These are phyloP conservation scores for Chlorella sp. DNA, from an alignment of 139 green algal species.

Conservation along the genomic window DNA sequence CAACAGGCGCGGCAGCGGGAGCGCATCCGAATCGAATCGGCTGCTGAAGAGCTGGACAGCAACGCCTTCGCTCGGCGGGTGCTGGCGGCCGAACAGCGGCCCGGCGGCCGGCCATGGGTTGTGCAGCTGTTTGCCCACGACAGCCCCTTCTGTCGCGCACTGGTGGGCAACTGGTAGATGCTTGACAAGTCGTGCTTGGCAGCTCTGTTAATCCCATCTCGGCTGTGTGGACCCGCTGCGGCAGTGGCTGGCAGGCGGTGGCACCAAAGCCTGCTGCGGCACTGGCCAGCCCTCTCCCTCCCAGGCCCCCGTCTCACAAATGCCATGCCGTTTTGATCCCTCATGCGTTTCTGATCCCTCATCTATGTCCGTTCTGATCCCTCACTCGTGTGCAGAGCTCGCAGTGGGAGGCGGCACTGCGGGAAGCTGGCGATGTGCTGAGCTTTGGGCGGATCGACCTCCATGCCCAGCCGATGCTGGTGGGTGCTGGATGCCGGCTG, in stretches of 20 bases:
- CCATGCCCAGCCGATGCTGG: background rate
- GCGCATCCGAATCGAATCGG: background rate
- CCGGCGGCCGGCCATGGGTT: background rate
- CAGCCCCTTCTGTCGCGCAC: constrained; percentile 8
- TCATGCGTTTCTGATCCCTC: too few relatives aligned
- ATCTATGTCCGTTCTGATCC: too few relatives aligned
- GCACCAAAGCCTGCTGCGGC: too few relatives aligned
- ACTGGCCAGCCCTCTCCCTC: too few relatives aligned
- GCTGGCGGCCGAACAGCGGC: background rate
- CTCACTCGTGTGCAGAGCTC: background rate
- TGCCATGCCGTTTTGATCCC: too few relatives aligned
- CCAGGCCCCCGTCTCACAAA: too few relatives aligned
- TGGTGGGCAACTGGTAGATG: too few relatives aligned
- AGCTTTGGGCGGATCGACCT: constrained; percentile 3
- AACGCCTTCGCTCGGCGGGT: background rate
- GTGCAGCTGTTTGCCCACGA: background rate
- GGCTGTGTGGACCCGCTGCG: too few relatives aligned
- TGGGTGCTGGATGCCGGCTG: background rate
- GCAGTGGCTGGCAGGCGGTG: too few relatives aligned
- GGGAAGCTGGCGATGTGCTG: background rate
- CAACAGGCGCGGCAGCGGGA: background rate
- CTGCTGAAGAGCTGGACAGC: background rate
- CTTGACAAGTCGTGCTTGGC: too few relatives aligned
- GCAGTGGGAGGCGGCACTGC: constrained; percentile 4
- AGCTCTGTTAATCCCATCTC: too few relatives aligned